These are phyloP conservation scores for Lodderomyces theae DNA, from an alignment of 1,139 yeast species.

Conservation along the genomic window DNA sequence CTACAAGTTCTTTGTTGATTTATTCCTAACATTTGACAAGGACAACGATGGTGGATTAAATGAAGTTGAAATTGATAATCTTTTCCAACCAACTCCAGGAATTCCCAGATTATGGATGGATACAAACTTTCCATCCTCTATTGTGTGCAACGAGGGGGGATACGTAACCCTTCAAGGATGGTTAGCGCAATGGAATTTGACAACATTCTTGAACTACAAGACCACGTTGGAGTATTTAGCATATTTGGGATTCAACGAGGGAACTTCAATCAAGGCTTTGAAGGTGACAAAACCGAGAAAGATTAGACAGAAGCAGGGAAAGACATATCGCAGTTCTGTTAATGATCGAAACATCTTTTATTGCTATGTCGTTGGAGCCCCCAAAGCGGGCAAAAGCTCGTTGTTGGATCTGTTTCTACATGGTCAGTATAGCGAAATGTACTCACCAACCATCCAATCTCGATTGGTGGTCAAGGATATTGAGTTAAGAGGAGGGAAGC, in stretches of 20 bases:
- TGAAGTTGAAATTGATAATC: slow-evolving; percentile 59
- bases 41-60: slow-evolving; percentile 95
- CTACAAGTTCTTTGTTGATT: slow-evolving; percentile 83
- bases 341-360: slow-evolving; percentile 87
- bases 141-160: slow-evolving; percentile 87
- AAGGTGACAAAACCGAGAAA: slow-evolving; percentile 81
- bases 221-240: slow-evolving; percentile 87
- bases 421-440: slow-evolving; percentile 65
- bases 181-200: slow-evolving; percentile 98
- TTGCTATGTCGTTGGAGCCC: slow-evolving; percentile 83
- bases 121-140: slow-evolving; percentile 78
- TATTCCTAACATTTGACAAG: slow-evolving; percentile 80
- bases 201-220: slow-evolving; percentile 80
- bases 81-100: slow-evolving; percentile 91
- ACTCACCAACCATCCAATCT: slow-evolving; percentile 82
- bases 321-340: slow-evolving; percentile 64
- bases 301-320: slow-evolving; percentile 60
- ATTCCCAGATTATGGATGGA: slow-evolving; percentile 84
- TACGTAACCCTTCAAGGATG: slow-evolving; percentile 93
- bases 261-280: slow-evolving; percentile 55
- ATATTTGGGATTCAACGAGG: slow-evolving; percentile 78
- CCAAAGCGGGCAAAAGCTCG: slow-evolving; percentile 83
- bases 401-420: slow-evolving; percentile 77
- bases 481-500: slow-evolving; percentile 94
- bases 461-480: slow-evolving; percentile 86